phyloP scores from a whole-genome alignment of 768 basidiomycete species.

The Dioszegia aurantiaca region DNA sequence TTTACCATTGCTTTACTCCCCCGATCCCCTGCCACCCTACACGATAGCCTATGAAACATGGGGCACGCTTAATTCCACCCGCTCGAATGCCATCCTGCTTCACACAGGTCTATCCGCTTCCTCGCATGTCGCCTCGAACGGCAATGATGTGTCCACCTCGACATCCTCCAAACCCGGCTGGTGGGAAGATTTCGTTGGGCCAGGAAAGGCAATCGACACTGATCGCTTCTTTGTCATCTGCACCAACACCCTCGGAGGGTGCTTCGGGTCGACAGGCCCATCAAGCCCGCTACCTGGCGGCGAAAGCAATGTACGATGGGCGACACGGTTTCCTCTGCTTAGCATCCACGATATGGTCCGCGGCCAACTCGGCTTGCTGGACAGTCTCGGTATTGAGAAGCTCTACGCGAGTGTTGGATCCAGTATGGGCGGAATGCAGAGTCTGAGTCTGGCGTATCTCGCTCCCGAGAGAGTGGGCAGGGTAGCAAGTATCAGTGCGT shows the following conservation, averaged over 20 bases:
- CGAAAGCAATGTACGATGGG: slow-evolving; percentile 63
- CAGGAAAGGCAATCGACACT: slow-evolving; percentile 89
- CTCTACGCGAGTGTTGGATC: slow-evolving; percentile 91
- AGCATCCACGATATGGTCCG: slow-evolving; percentile 96
- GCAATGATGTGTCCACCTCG: slow-evolving; percentile 63
- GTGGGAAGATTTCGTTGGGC: slow-evolving; percentile 99
- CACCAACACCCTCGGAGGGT: slow-evolving; percentile 94
- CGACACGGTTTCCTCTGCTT: slow-evolving; percentile 83
- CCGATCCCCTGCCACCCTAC: slow-evolving; percentile 43
- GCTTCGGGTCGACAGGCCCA: slow-evolving; percentile 96
- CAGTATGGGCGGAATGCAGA: slow-evolving; percentile 98
- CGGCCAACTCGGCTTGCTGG: slow-evolving; percentile 82
- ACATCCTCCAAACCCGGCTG: slow-evolving; percentile 81
- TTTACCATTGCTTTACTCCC: slow-evolving; percentile 51
- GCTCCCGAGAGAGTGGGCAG: slow-evolving; percentile 83
- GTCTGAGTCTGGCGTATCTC: slow-evolving; percentile 90
- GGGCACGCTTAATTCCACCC: slow-evolving; percentile 75
- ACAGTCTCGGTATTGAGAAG: slow-evolving; percentile 75
- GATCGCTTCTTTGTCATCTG: slow-evolving; percentile 88
- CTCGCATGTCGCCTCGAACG: slow-evolving; percentile 62
- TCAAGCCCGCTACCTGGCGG: slow-evolving; percentile 68
- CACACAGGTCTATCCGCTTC: slow-evolving; percentile 96
- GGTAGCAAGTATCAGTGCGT: slow-evolving; percentile 90
- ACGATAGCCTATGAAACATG: slow-evolving; percentile 97
- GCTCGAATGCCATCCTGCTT: slow-evolving; percentile 86